Conservation (phyloP, 75 land plant genomes). For the Larix kaempferi region DNA sequence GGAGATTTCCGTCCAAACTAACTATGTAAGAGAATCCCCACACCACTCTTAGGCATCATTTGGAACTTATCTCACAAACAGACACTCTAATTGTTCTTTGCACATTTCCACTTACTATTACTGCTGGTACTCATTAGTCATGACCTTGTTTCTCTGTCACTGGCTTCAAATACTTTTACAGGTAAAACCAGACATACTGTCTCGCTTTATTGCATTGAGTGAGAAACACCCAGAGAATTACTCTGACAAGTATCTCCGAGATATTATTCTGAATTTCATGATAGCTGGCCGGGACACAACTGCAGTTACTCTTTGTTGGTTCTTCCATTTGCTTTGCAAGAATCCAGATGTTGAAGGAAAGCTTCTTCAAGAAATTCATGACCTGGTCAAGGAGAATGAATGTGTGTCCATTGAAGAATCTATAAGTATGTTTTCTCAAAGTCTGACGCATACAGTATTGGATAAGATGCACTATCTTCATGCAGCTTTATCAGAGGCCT, state of each 20-base stretch:
- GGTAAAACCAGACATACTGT: constrained; percentile 59
- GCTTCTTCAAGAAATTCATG: constrained; percentile 19
- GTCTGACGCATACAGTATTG: constrained; percentile 5
- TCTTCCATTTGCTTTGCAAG: constrained; percentile 63
- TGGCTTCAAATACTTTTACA: neutral
- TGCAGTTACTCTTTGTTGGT: constrained; percentile 76
- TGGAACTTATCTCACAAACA: constrained; percentile 1
- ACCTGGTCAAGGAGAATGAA: constrained; percentile 4
- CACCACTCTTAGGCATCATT: neutral
- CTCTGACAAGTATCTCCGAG: constrained; percentile 44
- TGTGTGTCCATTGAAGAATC: neutral
- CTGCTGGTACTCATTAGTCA: neutral
- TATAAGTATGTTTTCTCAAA: neutral
- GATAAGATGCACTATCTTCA: constrained; percentile 73
- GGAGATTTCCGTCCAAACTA: constrained; percentile 11
- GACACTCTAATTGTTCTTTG: neutral
- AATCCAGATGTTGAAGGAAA: constrained; percentile 61
- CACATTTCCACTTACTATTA: neutral
- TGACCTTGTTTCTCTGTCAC: neutral
- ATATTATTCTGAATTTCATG: constrained; percentile 64
- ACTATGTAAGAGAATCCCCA: constrained; percentile 10
- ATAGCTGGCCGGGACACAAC: constrained; percentile 88
- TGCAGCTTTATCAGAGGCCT: constrained; percentile 72
- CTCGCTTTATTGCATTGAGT: constrained; percentile 49
- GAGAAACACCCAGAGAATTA: constrained; percentile 32